Base-by-base conservation (phyloP, 805 yeast genomes). In the Suhomyces faveliae region DNA sequence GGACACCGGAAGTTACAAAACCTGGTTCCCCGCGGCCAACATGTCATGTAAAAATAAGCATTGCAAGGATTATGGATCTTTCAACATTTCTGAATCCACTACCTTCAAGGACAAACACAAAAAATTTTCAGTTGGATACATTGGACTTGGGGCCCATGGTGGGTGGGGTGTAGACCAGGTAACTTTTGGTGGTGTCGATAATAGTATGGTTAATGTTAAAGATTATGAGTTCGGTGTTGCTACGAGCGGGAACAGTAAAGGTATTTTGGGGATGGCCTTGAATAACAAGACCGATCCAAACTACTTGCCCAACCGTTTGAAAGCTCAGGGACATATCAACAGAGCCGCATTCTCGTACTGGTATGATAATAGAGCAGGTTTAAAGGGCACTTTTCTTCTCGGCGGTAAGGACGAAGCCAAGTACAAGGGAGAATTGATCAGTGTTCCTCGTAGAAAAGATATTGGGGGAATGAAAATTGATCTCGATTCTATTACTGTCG, bases 361-460 rank as follows among this genome's bases (percentile, higher is more conserved):
- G 37, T 25, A 12, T 25, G 30, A 25, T 25, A n/a, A n/a, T n/a
- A 24, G 27, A 7, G 20, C 10, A 33, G 37, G 21, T 7, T 15
- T 10, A 15, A 33, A 20, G 3, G 37, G 37, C 2, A 33, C 12
- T 10, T 39, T 60, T 29, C 38, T 60, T 12, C 57, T 60, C 43
- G 64, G 64, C 9, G 63, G 56, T 5, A 52, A 56, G 13, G 64
- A 60, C 50, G 35, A 47, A 7, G 57, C 45, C 20, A 60, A 60
- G 48, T 52, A 48, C 29, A 22, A 41, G 7, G 62, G 60, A 9
- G 21, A 33, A 9, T 33, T 33, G 21, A 6, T 33, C 19, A 33
- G 37, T 11, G 37, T 33, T 33, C 37, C 37, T 17, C 37, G 37
- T 15, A 15, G 19, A 33, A 17, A 9, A 9, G n/a, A 17, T 15